Conservation (phyloP, 179 eudicot genomes). For the Gypsophila paniculata region DNA sequence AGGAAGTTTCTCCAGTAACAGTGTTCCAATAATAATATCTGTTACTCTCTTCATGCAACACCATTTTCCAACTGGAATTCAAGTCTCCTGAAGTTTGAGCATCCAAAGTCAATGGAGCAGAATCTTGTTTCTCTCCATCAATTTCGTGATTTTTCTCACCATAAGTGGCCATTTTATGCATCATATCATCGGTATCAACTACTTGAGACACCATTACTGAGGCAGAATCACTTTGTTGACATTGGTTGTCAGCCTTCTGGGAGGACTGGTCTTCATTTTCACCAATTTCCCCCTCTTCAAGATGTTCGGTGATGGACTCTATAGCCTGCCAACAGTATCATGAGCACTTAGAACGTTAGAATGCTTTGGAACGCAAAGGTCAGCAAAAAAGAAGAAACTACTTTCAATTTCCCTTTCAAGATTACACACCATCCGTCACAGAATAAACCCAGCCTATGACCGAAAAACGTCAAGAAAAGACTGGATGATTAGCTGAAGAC, state of each 20-base stretch:
- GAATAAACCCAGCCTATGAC: neutral
- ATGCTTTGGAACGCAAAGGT: neutral
- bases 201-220: conserved; percentile 29
- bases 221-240: conserved; percentile 28
- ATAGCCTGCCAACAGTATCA: conserved; percentile 35
- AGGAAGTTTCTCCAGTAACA: conserved; percentile 85
- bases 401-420: conserved; percentile 6
- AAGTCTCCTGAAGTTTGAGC: conserved; percentile 31
- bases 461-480: neutral
- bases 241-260: conserved; percentile 28
- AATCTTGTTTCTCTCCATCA: conserved; percentile 21
- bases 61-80: conserved; percentile 75
- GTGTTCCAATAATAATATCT: conserved; percentile 89
- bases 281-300: conserved; percentile 33
- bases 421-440: neutral
- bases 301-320: conserved; percentile 20
- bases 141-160: conserved; percentile 26
- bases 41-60: conserved; percentile 87
- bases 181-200: conserved; percentile 27
- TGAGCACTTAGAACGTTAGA: conserved; percentile 9
- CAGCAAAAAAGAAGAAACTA: neutral
- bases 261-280: conserved; percentile 26
- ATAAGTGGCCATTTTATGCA: conserved; percentile 22
- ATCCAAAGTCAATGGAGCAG: conserved; percentile 37
- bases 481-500: neutral